These are phyloP conservation scores for Alternaria sp. DNA, from an alignment of 2,329 filamentous ascomycete genomes.

Conservation along the genomic window DNA sequence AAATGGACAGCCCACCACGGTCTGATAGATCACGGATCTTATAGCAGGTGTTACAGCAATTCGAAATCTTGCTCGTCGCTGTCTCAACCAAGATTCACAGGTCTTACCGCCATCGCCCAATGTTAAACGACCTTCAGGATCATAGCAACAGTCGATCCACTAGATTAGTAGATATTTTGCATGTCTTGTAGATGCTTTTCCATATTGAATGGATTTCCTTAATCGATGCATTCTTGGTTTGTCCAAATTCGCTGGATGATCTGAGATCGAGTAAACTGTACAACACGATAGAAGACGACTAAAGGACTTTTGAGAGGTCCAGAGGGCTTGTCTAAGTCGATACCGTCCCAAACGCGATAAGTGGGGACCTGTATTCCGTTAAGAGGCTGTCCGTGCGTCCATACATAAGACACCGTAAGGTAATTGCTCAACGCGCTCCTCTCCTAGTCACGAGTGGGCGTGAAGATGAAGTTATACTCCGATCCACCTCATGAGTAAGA, in stretches of 20 bases:
- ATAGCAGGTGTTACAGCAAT: no score
- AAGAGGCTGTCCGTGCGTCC: neutral
- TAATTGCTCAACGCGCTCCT: neutral
- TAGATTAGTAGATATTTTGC: neutral
- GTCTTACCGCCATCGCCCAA: neutral
- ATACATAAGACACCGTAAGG: neutral
- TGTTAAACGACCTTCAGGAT: neutral
- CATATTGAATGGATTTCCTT: neutral
- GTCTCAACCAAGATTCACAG: no score
- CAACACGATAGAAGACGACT: neutral
- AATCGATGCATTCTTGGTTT: neutral
- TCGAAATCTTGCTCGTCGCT: no score
- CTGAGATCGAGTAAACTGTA: neutral
- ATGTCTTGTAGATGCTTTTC: neutral
- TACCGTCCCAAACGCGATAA: neutral
- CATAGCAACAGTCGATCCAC: neutral
- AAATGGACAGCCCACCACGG: no score
- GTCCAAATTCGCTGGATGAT: neutral
- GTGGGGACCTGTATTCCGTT: neutral
- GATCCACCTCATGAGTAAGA: neutral
- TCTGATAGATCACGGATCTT: no score
- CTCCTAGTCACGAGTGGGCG: neutral
- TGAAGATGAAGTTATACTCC: neutral
- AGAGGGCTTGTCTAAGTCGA: fast-evolving
- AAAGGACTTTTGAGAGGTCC: neutral